Evolutionary conservation across 306 rosid genomes (phyloP), one percentile per base, ranked within the genome.

Genomic region (Chamaecrista fasciculata): DNA sequence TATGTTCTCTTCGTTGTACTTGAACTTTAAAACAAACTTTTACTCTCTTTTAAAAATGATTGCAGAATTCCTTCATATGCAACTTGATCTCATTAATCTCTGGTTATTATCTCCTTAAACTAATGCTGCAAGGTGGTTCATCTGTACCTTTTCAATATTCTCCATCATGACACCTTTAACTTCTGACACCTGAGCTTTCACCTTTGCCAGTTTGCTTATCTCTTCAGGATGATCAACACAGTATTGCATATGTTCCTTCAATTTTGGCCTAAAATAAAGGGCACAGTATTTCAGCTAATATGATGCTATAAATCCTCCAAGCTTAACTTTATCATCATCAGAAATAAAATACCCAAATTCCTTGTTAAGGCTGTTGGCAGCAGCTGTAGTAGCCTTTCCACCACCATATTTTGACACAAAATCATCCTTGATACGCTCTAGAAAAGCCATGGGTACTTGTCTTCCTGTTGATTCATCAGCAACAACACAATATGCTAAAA

Each of bases 81-180:
- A 43, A 59, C 26, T 34, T 19, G 10, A 77, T 56, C 69, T 70
- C 18, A 67, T 65, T 43, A 24, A 19, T 42, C 53, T 62, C 33
- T 0, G 18, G 14, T 1, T 24, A 58, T 11, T 43, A 66, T 33
- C 43, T 34, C 11, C 43, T 57, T 3, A 56, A 24, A 40, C 46
- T 16, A 48, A 49, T 61, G 51, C 46, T n/a, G 34, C 37, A 31
- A 18, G 12, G 16, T 9, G 24, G 42, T 11, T 8, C 28, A 53
- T 47, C 34, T 42, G 37, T 83, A 92, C 98, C 98, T 93, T 93
- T 40, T 93, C 98, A 67, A 93, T 93, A 72, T 93, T 93, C 90
- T 93, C 98, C 97, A 93, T 93, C 98, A 93, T 93, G 76, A 93
- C 98, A 71, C 94, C 98, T 82, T 93, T 93, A 64, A 93, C 98